These are phyloP conservation scores for Hypoxylon sp. DNA, from an alignment of 2,329 filamentous ascomycete species.

Conservation along the genomic window DNA sequence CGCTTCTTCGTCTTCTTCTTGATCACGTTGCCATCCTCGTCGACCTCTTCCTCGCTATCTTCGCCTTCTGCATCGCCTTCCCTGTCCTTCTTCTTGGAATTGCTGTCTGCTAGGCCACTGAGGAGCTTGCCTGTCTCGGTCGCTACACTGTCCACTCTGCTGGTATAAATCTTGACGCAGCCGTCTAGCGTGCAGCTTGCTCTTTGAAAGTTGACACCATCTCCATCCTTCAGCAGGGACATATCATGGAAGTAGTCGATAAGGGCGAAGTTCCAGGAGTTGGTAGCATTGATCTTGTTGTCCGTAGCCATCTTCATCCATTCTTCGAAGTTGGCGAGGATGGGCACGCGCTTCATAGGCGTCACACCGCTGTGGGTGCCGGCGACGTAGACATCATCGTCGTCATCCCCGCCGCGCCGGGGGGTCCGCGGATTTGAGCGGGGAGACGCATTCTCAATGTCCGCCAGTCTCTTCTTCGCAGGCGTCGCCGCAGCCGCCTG, in stretches of 20 bases:
- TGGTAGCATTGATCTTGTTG: conserved; percentile 98
- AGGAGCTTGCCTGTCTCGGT: conserved; percentile 96
- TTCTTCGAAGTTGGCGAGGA: conserved; percentile 98
- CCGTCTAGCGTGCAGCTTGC: conserved; percentile 97
- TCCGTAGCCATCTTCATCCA: conserved; percentile 99
- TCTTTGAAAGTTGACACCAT: conserved; percentile 98
- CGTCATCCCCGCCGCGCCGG: conserved; percentile 58
- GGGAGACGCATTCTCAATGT: conserved; percentile 68
- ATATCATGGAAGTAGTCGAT: conserved; percentile 99
- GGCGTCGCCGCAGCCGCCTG: conserved; percentile 80
- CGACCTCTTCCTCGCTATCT: conserved; percentile 72
- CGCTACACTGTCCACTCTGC: conserved; percentile 96
- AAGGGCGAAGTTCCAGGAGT: conserved; percentile 99
- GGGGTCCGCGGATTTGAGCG: conserved; percentile 70
- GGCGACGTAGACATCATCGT: conserved; percentile 73
- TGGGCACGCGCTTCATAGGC: conserved; percentile 94
- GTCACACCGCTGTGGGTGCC: conserved; percentile 84
- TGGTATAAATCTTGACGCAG: conserved; percentile 99
- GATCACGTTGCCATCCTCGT: conserved; percentile 69
- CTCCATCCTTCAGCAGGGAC: conserved; percentile 94
- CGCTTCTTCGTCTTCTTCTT: conserved; percentile 79
- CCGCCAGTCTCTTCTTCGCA: conserved; percentile 72
- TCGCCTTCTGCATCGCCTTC: conserved; percentile 75
- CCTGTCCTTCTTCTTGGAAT: conserved; percentile 78
- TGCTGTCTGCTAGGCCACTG: conserved; percentile 91